Base-by-base conservation (phyloP, 352 stramenopile species). In the Pythium myriotylum region DNA sequence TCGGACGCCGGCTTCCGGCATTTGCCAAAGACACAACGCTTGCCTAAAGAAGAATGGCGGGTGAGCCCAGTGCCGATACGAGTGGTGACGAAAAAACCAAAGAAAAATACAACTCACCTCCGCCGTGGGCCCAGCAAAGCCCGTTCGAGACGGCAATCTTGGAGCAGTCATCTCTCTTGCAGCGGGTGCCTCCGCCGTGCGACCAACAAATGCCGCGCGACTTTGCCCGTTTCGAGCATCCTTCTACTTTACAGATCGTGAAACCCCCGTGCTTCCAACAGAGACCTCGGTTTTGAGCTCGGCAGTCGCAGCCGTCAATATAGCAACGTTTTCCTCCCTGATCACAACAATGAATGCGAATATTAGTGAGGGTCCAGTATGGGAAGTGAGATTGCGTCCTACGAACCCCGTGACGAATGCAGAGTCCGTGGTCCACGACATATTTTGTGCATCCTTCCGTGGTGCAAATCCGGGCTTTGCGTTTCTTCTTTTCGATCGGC, bases 401-500 rank as follows among this genome's bases (percentile, higher is more conserved):
- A 57, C 51, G 49, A 65, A 80, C 72, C 46, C 72, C 72, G 33
- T 80, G 72, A 22, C 69, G 62, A 66, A 80, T 80, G 60, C 72
- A 80, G 20, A 80, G 63, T 23, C 72, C 72, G 19, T 73, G 66
- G 46, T 80, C 72, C 22, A 80, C 72, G 23, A 80, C 72, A 33
- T 80, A 77, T 55, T 80, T 80, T 17, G 73, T 68, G 48, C 72
- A 80, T 14, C 72, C 69, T 14, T 77, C 69, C n/a, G 54, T 60
- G 24, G 62, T 77, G 43, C 72, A 80, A 19, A 80, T 76, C 12
- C 72, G 65, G 13, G 66, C 66, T 43, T 80, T 80, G 23, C 72
- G 72, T 35, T 77, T 80, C 53, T 80, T 80, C 24, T 59, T 59
- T 1, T 32, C 33, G 10, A 29, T 20, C 3, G 29, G 27, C 17